These are phyloP conservation scores for Cenococcum geophilum DNA, from an alignment of 495 filamentous ascomycete species.

Conservation along the genomic window DNA sequence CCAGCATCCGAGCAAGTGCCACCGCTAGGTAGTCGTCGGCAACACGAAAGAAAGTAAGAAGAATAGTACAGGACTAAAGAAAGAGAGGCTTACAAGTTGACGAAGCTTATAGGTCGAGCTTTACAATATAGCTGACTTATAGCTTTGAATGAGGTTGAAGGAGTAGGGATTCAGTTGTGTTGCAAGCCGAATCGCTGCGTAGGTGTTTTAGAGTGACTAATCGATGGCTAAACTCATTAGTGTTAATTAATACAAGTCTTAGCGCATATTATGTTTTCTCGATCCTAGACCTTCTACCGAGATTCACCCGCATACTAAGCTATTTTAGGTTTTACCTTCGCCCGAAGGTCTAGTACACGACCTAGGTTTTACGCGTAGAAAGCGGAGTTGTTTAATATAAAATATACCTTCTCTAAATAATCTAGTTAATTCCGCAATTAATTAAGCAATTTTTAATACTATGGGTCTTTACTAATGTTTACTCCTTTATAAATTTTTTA, in stretches of 20 bases:
- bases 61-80: not conserved
- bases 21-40: not conserved
- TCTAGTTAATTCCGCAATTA: too few species aligned
- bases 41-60: not conserved
- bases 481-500: too few species aligned
- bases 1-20: not conserved
- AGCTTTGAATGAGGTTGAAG: not conserved
- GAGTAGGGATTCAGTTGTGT: conserved; percentile 2
- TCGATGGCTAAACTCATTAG: not conserved
- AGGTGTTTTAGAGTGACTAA: conserved; percentile 1
- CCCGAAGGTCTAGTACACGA: too few species aligned
- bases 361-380: too few species aligned
- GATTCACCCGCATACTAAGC: not conserved
- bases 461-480: too few species aligned
- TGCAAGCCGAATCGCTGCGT: not conserved
- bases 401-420: too few species aligned
- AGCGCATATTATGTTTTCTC: too few species aligned
- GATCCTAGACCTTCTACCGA: too few species aligned
- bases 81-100: not conserved
- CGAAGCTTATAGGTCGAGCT: not conserved
- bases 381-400: too few species aligned
- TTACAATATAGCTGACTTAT: not conserved
- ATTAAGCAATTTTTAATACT: too few species aligned
- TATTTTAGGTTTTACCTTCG: not conserved
- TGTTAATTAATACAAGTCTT: too few species aligned